Base-by-base conservation (phyloP, 2,329 filamentous ascomycete species). In the Lachnellula arida region DNA sequence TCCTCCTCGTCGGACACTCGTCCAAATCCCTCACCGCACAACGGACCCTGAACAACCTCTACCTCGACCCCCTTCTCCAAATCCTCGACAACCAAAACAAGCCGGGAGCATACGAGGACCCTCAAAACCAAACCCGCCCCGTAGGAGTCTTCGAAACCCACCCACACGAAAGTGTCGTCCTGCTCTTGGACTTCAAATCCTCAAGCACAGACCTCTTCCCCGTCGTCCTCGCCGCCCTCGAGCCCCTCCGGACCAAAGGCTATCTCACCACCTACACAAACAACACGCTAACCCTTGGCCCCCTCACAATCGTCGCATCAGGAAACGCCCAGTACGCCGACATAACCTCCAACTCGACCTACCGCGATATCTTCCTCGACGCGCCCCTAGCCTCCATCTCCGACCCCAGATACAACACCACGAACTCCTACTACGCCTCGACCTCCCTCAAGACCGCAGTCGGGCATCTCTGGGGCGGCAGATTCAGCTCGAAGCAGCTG, bases 61-160 rank as follows among this genome's bases (percentile, higher is more conserved):
- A 85, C 66, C 76, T 85, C 61, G 72, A 81, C 47, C 82, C 82
- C 4, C 80, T 86, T 55, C 70, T 84, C 22, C 73, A 77, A 55
- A 79, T 81, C 0, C 70, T 86, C 9, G 69, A 75, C 40, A 74
- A 76, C 15, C 77, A 82, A 63, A 86, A 85, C 49, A 48, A 34
- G 46, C 22, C 6, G 7, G 17, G n/a, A 28, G 9, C 23, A 12
- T 22, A 15, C 12, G 14, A 17, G 6, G 42, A 44, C 11, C 3
- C 42, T 11, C 77, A 82, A 63, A 85, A 85, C 44, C 22, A 39
- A 44, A 79, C 76, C 3, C 22, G 25, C n/a, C 46, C 42, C 39
- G 28, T 39, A 22, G 57, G 57, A 28, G 28, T 59, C 6, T 59
- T 56, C 11, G 49, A 51, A 22, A 48, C 39, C 2, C 39, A 25